phyloP scores from a whole-genome alignment of 768 basidiomycete genomes.

The Pleurotus ostreatus region DNA sequence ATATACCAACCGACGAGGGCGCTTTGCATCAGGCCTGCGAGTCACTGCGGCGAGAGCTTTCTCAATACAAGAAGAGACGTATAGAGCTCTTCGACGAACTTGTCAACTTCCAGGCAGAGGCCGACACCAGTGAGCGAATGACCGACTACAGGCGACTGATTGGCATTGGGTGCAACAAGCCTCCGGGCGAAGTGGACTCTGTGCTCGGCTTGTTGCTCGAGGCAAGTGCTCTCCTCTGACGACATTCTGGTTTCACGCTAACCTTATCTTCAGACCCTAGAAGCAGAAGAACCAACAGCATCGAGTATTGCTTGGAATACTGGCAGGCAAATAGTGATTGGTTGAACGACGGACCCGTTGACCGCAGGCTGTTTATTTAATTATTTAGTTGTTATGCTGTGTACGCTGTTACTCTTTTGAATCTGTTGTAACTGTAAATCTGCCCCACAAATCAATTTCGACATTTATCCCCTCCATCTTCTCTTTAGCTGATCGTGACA shows the following conservation, averaged over 20 bases:
- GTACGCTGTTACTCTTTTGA: slow-evolving; percentile 4
- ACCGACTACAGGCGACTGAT: slow-evolving; percentile 86
- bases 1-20: slow-evolving; percentile 55
- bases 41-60: slow-evolving; percentile 58
- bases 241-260: not conserved
- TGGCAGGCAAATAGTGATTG: slow-evolving; percentile 27
- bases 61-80: slow-evolving; percentile 62
- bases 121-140: slow-evolving; percentile 88
- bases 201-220: slow-evolving; percentile 83
- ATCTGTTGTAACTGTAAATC: slow-evolving; percentile 7
- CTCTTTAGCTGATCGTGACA: too few relatives aligned
- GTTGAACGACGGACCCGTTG: slow-evolving; percentile 15
- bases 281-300: slow-evolving; percentile 75
- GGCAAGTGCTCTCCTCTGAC: slow-evolving; percentile 35
- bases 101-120: slow-evolving; percentile 81
- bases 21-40: slow-evolving; percentile 54
- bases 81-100: slow-evolving; percentile 70
- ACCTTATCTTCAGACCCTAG: slow-evolving; percentile 54
- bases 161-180: slow-evolving; percentile 84
- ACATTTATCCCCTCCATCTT: not conserved
- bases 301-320: slow-evolving; percentile 47
- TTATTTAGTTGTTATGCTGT: slow-evolving; percentile 8
- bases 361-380: slow-evolving; percentile 5
- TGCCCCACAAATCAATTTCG: too few relatives aligned
- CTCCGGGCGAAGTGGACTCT: slow-evolving; percentile 83